A percentile compares a stretch with the other conserved stretches of the same genome.
These are phyloP conservation scores for Penicillium malachiteum DNA, from an alignment of 495 filamentous ascomycete genomes.

Conservation along the genomic window DNA sequence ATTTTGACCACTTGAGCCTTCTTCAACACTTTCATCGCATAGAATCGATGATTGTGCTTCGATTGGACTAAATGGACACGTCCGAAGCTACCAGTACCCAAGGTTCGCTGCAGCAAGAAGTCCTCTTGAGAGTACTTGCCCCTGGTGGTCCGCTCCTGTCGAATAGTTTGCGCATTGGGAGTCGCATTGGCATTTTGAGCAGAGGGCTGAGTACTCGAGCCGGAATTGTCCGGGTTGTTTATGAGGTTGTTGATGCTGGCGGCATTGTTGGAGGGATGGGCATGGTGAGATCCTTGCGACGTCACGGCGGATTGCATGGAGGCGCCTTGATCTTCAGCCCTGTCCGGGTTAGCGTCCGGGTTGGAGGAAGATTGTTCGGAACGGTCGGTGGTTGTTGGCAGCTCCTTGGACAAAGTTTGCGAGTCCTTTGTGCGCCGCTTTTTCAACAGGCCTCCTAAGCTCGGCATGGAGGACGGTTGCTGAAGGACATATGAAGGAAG, in stretches of 20 bases:
- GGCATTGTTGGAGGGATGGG: constrained; percentile 34
- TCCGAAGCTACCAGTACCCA: constrained; percentile 96
- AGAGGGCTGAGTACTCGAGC: constrained; percentile 18
- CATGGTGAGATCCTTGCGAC: constrained; percentile 30
- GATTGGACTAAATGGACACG: constrained; percentile 95
- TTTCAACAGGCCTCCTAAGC: constrained; percentile 77
- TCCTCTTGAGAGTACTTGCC: constrained; percentile 95
- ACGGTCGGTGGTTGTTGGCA: constrained; percentile 27
- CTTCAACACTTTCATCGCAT: constrained; percentile 97
- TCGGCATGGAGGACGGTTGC: constrained; percentile 43
- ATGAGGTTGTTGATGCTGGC: constrained; percentile 48
- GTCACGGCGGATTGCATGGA: constrained; percentile 43
- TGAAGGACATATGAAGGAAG: constrained; percentile 11
- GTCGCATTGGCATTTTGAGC: constrained; percentile 12
- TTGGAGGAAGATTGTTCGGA: constrained; percentile 55
- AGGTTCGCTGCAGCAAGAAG: constrained; percentile 82
- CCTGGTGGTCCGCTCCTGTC: constrained; percentile 71
- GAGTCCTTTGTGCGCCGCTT: constrained; percentile 94
- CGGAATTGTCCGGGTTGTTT: constrained; percentile 26
- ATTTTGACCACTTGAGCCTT: constrained; percentile 99
- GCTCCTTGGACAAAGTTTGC: constrained; percentile 54
- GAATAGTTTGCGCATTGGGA: constrained; percentile 8
- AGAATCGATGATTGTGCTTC: constrained; percentile 94
- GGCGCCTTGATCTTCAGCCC: constrained; percentile 35
- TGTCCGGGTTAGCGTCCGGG: constrained; percentile 29